Conservation (phyloP, 2,329 filamentous ascomycete genomes). For the Aschersonia sp. region DNA sequence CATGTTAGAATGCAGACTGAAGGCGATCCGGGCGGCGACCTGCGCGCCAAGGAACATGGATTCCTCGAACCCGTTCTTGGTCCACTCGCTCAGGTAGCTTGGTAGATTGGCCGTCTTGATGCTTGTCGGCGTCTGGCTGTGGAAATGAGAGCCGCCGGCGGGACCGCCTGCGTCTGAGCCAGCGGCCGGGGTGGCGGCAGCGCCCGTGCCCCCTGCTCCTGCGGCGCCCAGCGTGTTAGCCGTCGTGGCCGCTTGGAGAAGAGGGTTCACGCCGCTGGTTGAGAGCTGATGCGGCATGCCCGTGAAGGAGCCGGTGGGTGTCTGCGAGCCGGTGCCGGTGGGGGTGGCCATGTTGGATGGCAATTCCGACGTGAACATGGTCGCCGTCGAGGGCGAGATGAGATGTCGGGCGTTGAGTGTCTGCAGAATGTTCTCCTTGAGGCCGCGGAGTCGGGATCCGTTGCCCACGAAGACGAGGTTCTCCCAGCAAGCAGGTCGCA, state of each 20-base stretch:
- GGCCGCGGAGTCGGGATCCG: conserved; percentile 57
- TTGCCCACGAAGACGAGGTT: conserved; percentile 85
- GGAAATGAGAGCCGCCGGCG: conserved; percentile 32
- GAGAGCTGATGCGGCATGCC: conserved; percentile 40
- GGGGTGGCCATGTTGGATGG: conserved; percentile 90
- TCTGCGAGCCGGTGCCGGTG: conserved; percentile 78
- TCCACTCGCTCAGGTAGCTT: conserved; percentile 84
- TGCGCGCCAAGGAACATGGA: conserved; percentile 77
- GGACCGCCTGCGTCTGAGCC: conserved; percentile 25
- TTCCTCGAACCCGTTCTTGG: conserved; percentile 66
- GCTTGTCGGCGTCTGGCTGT: conserved; percentile 62
- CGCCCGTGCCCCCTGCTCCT: conserved; percentile 17
- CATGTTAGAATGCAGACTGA: conserved; percentile 40
- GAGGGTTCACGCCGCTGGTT: conserved; percentile 62
- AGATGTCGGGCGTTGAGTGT: conserved; percentile 72
- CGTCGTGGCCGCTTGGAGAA: conserved; percentile 81
- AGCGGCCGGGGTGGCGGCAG: conserved; percentile 21
- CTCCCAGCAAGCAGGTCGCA: conserved; percentile 82
- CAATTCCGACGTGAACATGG: conserved; percentile 93
- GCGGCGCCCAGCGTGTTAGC: conserved; percentile 39
- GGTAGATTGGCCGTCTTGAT: conserved; percentile 69
- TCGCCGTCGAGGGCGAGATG: conserved; percentile 81
- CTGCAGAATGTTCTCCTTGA: conserved; percentile 76
- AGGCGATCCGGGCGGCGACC: conserved; percentile 55
- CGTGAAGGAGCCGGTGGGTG: conserved; percentile 53